Base-by-base conservation (phyloP, 176 grass and related monocot genomes). In the Aegilops bicornis region DNA sequence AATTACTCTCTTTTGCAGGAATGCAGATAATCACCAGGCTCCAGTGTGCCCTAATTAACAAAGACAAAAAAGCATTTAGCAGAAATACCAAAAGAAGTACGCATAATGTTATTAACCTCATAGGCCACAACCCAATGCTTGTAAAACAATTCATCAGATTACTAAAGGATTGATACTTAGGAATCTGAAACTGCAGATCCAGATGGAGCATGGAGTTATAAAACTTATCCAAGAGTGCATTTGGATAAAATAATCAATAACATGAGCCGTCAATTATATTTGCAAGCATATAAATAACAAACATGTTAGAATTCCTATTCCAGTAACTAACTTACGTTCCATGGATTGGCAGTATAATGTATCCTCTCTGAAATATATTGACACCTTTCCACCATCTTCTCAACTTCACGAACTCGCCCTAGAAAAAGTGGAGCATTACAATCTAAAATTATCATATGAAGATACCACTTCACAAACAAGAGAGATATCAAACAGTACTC, bases 351-450 rank as follows among this genome's bases (percentile, higher is more conserved):
- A 98, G 87, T 86, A 98, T 91, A 73, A 98, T 84, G 60, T 98
- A 98, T 63, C 90, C 71, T 39, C 87, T 96, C 59, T 94, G 80
- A 85, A 94, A 98, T 91, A 96, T 96, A 82, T 91, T 92, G 40
- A 94, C 88, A 90, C 90, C 97, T 92, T 98, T 98, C 91, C 93
- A 96, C 97, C 97, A 98, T 89, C 92, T 92, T 85, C 97, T 96
- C 80, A 98, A 82, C 82, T 96, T 98, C 54, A 35, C 10, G 32
- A 98, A 98, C 54, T 82, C 71, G 82, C 3, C 10, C 89, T 91
- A 82, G 8, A 75, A 84, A 84, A 80, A 68, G 80, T 69, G 15
- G 48, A 82, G 75, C 17, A 67, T 76, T 81, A 4, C 19, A 76
- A 76, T 87, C 36, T 43, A 73, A 79, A 35, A 83, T 78, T 67